Percentiles rank a stretch among this genome's conserved stretches.
Evolutionary conservation across 2,329 filamentous ascomycete species (phyloP).

Genomic region (Microdochium bolleyi): DNA sequence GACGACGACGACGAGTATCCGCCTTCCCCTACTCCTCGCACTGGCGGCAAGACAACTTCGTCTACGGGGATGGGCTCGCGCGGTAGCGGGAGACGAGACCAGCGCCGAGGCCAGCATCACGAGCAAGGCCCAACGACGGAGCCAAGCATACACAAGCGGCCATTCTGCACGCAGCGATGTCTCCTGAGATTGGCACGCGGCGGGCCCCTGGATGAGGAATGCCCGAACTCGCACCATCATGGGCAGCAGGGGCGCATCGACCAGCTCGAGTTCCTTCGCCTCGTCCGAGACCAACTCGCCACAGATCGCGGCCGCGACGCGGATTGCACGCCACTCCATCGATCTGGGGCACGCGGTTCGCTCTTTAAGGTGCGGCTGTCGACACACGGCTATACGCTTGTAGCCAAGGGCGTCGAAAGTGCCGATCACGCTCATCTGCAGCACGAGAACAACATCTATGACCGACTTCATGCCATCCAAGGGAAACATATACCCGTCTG

Average conservation of each 20-base stretch:
- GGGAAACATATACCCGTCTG: too few relatives aligned
- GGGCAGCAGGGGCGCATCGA: too few relatives aligned
- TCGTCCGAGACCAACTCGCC: too few relatives aligned
- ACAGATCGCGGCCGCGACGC: too few relatives aligned
- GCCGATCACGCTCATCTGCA: conserved; percentile 10
- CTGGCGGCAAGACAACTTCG: neutral
- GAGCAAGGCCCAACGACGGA: neutral
- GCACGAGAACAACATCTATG: conserved; percentile 23
- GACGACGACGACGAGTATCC: neutral
- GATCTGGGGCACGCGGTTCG: too few relatives aligned
- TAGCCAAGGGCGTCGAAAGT: conserved; percentile 27
- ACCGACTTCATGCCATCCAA: conserved; percentile 18
- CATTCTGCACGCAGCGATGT: conserved; percentile 10
- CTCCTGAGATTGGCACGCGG: conserved; percentile 45
- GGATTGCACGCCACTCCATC: too few relatives aligned
- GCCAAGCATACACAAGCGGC: conserved; percentile 6
- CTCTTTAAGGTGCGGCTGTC: too few relatives aligned
- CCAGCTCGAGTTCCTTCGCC: too few relatives aligned
- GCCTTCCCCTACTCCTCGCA: neutral
- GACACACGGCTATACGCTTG: conserved; percentile 27
- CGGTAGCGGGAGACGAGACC: neutral
- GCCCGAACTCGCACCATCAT: conserved; percentile 18
- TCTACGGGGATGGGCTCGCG: neutral
- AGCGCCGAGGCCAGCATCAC: neutral
- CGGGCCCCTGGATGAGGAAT: conserved; percentile 15